Base-by-base conservation (phyloP, 805 yeast genomes). In the Scheffersomyces ergatensis region DNA sequence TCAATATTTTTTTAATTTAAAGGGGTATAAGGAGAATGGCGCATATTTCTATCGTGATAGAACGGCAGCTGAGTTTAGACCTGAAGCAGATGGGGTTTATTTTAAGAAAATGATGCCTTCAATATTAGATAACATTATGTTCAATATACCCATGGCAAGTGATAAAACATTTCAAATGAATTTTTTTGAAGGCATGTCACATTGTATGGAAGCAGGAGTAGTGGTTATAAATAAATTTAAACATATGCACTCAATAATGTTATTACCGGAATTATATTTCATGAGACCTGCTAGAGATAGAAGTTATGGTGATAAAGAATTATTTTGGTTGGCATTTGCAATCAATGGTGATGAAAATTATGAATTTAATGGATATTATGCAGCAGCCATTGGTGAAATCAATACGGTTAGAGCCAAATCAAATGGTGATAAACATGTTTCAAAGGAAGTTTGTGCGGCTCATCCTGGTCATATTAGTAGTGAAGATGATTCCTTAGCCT, bases 391-490 rank as follows among this genome's bases (percentile, higher is more conserved):
- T 19, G 66, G 66, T 5, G 53, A 49, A 18, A 45, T 52, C 24
- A 62, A 67, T 12, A 62, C 65, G 2, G 44, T 41, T 9, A 51
- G 68, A 42, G 32, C 43, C 5, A 49, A 44, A 11, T n/a, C 18
- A 3, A 37, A 48, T 24, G 43, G 40, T 21, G 31, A 36, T 8
- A 53, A 21, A 42, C 49, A 46, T 54, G 57, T 62, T 48, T 69
- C 58, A 31, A 47, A 62, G 35, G 81, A 77, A 59, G 44, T 79
- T 18, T 79, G 85, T 55, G 69, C 82, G 0, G 76, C 80, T 17
- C 84, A 80, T 53, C 85, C 85, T 0, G 82, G 78, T 2, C 85
- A 80, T 55, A 54, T 80, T 5, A 60, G 66, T 19, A 80, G 76
- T 35, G 58, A 62, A 14, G 81, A 76, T 55, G 60, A 54, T 23